Conservation (phyloP, 306 rosid genomes). For the Lupinus albus region DNA sequence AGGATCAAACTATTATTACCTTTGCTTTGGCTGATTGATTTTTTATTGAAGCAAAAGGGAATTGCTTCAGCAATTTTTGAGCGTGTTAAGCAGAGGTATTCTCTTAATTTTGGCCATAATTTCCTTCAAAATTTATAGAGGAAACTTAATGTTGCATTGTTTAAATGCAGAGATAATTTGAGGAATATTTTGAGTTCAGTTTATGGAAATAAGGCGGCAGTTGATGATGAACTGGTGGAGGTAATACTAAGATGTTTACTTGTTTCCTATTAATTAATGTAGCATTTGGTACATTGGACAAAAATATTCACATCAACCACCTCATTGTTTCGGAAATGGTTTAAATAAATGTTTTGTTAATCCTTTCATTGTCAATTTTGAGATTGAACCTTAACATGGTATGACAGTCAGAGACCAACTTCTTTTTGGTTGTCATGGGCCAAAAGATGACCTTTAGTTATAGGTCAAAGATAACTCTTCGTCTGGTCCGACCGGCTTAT, state of each 20-base stretch:
- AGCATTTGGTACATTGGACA: too few species aligned
- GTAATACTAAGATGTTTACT: slow-evolving; percentile 45
- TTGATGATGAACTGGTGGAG: slow-evolving; percentile 85
- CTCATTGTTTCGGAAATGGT: too few species aligned
- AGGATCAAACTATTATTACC: slow-evolving; percentile 83
- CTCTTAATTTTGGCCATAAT: slow-evolving; percentile 7
- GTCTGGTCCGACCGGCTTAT: too few species aligned
- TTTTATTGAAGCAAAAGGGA: slow-evolving; percentile 66
- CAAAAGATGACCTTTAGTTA: too few species aligned
- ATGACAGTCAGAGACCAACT: too few species aligned
- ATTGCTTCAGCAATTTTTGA: slow-evolving; percentile 78
- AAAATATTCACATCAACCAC: too few species aligned
- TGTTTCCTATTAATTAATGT: neutral
- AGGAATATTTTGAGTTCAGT: slow-evolving; percentile 70
- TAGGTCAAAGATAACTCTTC: too few species aligned
- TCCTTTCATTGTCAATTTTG: too few species aligned
- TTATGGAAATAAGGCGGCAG: slow-evolving; percentile 76
- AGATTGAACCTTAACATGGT: too few species aligned
- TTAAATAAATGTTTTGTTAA: too few species aligned
- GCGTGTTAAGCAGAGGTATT: slow-evolving; percentile 78
- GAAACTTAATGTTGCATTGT: slow-evolving; percentile 24
- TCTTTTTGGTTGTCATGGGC: too few species aligned
- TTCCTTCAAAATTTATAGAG: neutral
- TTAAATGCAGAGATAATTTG: slow-evolving; percentile 68
- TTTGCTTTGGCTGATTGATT: slow-evolving; percentile 76